Conservation (phyloP, 73 alveolate species). For the Tetrahymena elliotti region DNA sequence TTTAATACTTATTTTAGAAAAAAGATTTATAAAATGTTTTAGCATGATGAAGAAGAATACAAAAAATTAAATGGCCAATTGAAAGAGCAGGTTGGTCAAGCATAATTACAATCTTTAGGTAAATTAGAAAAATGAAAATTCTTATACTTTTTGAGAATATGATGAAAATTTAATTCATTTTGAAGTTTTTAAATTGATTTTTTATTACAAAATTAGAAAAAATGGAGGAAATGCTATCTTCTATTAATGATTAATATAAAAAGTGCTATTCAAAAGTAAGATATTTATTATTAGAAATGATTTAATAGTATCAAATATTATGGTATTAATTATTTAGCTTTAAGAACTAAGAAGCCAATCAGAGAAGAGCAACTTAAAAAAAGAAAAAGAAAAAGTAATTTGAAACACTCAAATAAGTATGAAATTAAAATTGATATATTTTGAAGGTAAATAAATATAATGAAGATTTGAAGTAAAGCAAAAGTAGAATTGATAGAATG, state of each 20-base stretch:
- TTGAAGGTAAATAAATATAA: background rate
- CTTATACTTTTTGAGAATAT: no score
- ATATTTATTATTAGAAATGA: background rate
- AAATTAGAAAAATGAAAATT: background rate
- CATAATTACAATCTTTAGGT: background rate
- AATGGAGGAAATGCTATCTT: background rate
- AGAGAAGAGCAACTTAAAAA: background rate
- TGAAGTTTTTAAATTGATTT: background rate
- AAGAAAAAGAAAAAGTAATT: background rate
- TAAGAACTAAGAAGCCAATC: background rate
- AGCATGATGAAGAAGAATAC: background rate
- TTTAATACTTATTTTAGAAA: background rate
- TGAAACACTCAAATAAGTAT: background rate
- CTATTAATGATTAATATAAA: background rate
- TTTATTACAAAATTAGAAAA: background rate
- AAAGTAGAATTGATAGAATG: background rate
- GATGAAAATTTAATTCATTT: no score
- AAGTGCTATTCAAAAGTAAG: background rate
- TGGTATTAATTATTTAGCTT: background rate
- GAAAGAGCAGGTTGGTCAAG: background rate
- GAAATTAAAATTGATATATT: no score
- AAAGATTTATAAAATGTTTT: background rate
- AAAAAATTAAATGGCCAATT: background rate
- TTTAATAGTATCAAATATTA: no score
- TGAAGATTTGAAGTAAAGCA: background rate